These are phyloP conservation scores for Chrysoporthe cubensis DNA, from an alignment of 2,329 filamentous ascomycete species.

Conservation along the genomic window DNA sequence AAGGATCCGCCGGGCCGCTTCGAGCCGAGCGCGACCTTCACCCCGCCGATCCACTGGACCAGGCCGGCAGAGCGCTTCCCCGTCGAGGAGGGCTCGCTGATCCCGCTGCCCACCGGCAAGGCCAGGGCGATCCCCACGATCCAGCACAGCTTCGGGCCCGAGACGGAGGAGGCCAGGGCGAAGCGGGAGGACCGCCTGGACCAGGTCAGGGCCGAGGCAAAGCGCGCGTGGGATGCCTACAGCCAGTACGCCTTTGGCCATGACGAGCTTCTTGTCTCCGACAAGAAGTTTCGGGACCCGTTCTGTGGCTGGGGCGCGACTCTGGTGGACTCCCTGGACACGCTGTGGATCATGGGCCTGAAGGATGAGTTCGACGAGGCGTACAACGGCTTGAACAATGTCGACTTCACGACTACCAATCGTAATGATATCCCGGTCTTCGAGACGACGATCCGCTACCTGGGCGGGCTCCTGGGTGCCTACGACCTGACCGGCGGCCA, in stretches of 20 bases:
- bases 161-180: slow-evolving; percentile 62
- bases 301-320: slow-evolving; percentile 94
- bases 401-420: slow-evolving; percentile 77
- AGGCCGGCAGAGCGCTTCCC: slow-evolving; percentile 79
- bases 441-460: slow-evolving; percentile 88
- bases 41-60: slow-evolving; percentile 66
- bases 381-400: slow-evolving; percentile 67
- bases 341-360: slow-evolving; percentile 84
- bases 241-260: slow-evolving; percentile 79
- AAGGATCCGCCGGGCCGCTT: slow-evolving; percentile 34
- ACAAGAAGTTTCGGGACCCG: slow-evolving; percentile 71
- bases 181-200: slow-evolving; percentile 67
- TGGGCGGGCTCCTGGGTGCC: slow-evolving; percentile 82
- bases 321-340: slow-evolving; percentile 80
- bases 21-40: slow-evolving; percentile 32
- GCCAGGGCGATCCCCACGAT: slow-evolving; percentile 75
- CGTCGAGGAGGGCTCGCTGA: slow-evolving; percentile 69
- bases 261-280: slow-evolving; percentile 75
- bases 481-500: slow-evolving; percentile 79
- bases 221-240: slow-evolving; percentile 83
- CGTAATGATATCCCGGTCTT: slow-evolving; percentile 81
- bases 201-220: slow-evolving; percentile 73
- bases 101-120: slow-evolving; percentile 73
- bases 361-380: slow-evolving; percentile 80
- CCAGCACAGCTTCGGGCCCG: slow-evolving; percentile 72